Evolutionary conservation across 2,329 filamentous ascomycete species (phyloP).

Genomic region (Fusarium beomiforme): DNA sequence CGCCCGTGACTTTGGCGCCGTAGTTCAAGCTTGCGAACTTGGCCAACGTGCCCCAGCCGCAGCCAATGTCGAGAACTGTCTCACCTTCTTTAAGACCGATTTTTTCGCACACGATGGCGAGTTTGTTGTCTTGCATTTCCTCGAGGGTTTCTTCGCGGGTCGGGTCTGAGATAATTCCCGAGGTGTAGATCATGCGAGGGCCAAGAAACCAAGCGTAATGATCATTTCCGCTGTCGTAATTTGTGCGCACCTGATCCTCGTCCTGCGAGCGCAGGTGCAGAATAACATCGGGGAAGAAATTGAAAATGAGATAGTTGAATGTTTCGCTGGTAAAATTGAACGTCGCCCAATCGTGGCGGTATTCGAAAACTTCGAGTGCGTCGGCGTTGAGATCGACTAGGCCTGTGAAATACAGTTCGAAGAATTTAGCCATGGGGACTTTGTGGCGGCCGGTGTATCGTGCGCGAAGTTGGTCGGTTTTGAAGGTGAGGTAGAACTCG

Average conservation of each 20-base stretch:
- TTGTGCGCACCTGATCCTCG: slow-evolving; percentile 93
- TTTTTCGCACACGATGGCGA: slow-evolving; percentile 93
- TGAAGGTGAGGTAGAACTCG: slow-evolving; percentile 87
- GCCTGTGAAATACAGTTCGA: slow-evolving; percentile 94
- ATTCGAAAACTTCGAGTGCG: slow-evolving; percentile 84
- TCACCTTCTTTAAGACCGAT: slow-evolving; percentile 83
- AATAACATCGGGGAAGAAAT: slow-evolving; percentile 85
- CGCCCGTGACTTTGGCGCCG: slow-evolving; percentile 81
- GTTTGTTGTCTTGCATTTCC: slow-evolving; percentile 95
- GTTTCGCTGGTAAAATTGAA: slow-evolving; percentile 86
- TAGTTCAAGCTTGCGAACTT: slow-evolving; percentile 92
- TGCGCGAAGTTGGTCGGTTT: slow-evolving; percentile 60
- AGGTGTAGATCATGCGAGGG: slow-evolving; percentile 97
- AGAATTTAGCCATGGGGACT: slow-evolving; percentile 88
- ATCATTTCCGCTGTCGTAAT: slow-evolving; percentile 95
- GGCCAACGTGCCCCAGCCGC: slow-evolving; percentile 93
- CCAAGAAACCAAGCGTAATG: slow-evolving; percentile 98
- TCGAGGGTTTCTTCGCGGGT: slow-evolving; percentile 89
- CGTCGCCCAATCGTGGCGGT: slow-evolving; percentile 93
- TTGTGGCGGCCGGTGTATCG: slow-evolving; percentile 79
- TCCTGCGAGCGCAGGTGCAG: slow-evolving; percentile 91
- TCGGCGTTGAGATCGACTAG: slow-evolving; percentile 94
- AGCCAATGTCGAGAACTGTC: slow-evolving; percentile 88
- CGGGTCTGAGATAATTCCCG: slow-evolving; percentile 87
- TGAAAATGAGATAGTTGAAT: slow-evolving; percentile 84